Conservation (phyloP, 2,329 filamentous ascomycete genomes). For the Bipolaris cookei region DNA sequence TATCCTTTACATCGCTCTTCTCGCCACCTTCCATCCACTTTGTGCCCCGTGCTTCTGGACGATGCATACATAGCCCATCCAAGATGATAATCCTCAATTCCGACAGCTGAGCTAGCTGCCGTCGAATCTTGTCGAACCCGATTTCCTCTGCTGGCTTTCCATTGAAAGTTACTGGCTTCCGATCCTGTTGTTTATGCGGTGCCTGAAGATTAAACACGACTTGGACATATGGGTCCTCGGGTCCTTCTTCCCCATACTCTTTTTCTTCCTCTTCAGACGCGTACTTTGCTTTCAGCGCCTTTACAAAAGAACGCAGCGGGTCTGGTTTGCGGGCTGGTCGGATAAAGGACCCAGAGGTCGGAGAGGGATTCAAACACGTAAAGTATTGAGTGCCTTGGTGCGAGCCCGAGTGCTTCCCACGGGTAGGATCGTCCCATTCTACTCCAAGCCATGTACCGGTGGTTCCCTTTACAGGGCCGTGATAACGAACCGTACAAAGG, state of each 20-base stretch:
- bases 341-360: constrained; percentile 84
- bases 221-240: constrained; percentile 45
- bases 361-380: constrained; percentile 62
- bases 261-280: constrained; percentile 55
- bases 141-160: constrained; percentile 89
- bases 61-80: constrained; percentile 72
- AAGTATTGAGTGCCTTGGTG: constrained; percentile 68
- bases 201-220: constrained; percentile 39
- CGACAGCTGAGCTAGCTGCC: constrained; percentile 76
- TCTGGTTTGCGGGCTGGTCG: constrained; percentile 76
- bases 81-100: constrained; percentile 83
- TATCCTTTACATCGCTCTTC: constrained; percentile 58
- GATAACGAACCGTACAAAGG: constrained; percentile 83
- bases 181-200: constrained; percentile 20
- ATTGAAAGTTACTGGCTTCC: constrained; percentile 71
- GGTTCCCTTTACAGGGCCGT: constrained; percentile 77
- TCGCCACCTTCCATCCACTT: constrained; percentile 33
- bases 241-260: constrained; percentile 21
- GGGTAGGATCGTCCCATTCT: constrained; percentile 88
- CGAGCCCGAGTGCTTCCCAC: constrained; percentile 90
- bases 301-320: constrained; percentile 72
- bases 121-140: constrained; percentile 90
- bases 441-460: constrained; percentile 86
- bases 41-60: constrained; percentile 35
- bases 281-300: constrained; percentile 85